Percentiles rank a stretch among this genome's conserved stretches.
Evolutionary conservation across 1,284 basidiomycete genomes (phyloP).

Genomic region (Cryptococcus floricola): DNA sequence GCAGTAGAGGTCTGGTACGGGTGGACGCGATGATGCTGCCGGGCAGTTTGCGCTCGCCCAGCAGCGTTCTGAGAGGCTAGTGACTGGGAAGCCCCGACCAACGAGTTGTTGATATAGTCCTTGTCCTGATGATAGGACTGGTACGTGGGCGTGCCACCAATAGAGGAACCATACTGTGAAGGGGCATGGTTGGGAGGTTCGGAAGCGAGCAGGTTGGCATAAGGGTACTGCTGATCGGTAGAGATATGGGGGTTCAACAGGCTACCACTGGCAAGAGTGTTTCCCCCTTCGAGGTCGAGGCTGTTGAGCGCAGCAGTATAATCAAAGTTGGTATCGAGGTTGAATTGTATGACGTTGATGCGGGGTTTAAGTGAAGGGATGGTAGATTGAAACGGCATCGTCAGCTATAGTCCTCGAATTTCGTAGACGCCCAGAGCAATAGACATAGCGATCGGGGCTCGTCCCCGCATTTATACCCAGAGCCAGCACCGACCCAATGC

Average conservation of each 20-base stretch:
- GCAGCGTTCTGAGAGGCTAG: not conserved
- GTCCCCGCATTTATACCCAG: not conserved
- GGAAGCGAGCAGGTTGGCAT: slow-evolving; percentile 14
- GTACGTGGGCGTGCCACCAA: not conserved
- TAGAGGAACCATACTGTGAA: not conserved
- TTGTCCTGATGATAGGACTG: not conserved
- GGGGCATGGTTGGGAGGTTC: not conserved
- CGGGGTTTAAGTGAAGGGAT: not conserved
- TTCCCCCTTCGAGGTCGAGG: not conserved
- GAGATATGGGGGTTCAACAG: not conserved
- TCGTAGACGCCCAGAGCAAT: not conserved
- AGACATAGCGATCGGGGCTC: no score
- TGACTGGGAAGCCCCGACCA: not conserved
- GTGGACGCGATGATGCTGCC: slow-evolving; percentile 1
- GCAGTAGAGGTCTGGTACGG: slow-evolving; percentile 10
- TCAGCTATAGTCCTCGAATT: not conserved
- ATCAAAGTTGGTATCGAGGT: not conserved
- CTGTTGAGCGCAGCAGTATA: not conserved
- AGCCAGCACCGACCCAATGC: not conserved
- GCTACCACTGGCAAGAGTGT: not conserved
- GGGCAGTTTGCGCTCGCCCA: not conserved
- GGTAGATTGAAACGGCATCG: not conserved
- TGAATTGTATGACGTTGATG: not conserved
- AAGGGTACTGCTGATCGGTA: slow-evolving; percentile 13
- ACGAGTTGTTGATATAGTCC: not conserved